Conservation (phyloP, 805 yeast genomes). For the Saturnispora dispora region DNA sequence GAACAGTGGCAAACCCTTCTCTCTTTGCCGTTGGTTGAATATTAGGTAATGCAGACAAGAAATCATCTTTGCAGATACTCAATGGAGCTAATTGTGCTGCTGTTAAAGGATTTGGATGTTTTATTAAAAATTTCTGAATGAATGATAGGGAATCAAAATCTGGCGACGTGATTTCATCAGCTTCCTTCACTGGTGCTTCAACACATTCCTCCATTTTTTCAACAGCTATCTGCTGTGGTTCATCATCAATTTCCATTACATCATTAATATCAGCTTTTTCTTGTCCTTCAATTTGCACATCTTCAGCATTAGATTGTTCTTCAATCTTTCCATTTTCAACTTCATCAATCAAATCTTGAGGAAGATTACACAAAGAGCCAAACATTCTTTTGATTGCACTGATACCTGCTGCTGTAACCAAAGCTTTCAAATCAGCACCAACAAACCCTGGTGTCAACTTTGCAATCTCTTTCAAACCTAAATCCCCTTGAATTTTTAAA, state of each 20-base stretch:
- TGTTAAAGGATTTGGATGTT: constrained; percentile 74
- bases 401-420: constrained; percentile 92
- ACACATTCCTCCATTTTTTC: background rate
- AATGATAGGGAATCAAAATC: constrained; percentile 33
- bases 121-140: constrained; percentile 60
- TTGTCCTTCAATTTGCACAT: background rate
- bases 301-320: constrained; percentile 6
- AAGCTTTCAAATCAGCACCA: constrained; percentile 92
- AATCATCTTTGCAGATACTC: constrained; percentile 71
- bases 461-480: constrained; percentile 68
- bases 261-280: constrained; percentile 4
- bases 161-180: background rate
- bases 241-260: background rate
- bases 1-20: constrained; percentile 98
- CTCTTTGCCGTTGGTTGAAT: constrained; percentile 96
- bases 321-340: constrained; percentile 6
- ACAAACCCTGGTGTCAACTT: constrained; percentile 95
- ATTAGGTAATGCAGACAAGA: constrained; percentile 75
- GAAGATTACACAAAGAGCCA: constrained; percentile 38
- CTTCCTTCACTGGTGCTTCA: background rate
- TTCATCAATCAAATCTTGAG: constrained; percentile 25
- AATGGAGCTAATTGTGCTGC: constrained; percentile 67
- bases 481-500: constrained; percentile 57
- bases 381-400: constrained; percentile 90
- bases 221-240: constrained; percentile 18